These are phyloP conservation scores for Lactarius akahatsu DNA, from an alignment of 768 basidiomycete genomes.

Conservation along the genomic window DNA sequence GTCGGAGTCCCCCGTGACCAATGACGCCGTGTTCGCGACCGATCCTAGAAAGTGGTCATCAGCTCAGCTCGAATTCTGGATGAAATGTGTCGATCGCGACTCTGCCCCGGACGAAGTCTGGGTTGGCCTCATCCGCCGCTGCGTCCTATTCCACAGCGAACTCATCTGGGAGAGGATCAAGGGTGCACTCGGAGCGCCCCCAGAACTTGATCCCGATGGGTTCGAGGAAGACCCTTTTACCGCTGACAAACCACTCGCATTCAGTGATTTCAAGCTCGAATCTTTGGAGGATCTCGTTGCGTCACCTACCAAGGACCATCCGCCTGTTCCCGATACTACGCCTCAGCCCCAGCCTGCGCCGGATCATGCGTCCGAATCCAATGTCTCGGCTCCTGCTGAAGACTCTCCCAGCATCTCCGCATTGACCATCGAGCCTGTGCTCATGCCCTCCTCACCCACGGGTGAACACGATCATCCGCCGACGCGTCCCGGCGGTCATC, in stretches of 20 bases:
- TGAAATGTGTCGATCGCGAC: slow-evolving; percentile 62
- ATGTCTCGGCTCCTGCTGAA: slow-evolving; percentile 1
- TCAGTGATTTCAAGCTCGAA: slow-evolving; percentile 14
- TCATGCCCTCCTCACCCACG: slow-evolving; percentile 37
- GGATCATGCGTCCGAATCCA: slow-evolving; percentile 18
- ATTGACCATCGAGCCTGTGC: slow-evolving; percentile 54
- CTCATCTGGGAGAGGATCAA: slow-evolving; percentile 92
- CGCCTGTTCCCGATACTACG: background rate
- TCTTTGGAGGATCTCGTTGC: slow-evolving; percentile 12
- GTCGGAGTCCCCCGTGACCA: slow-evolving; percentile 30
- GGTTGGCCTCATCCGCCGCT: slow-evolving; percentile 70
- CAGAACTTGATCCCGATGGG: slow-evolving; percentile 71
- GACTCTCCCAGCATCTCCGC: slow-evolving; percentile 1
- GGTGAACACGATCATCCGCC: slow-evolving; percentile 30
- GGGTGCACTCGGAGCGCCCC: slow-evolving; percentile 82
- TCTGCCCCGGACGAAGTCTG: slow-evolving; percentile 68
- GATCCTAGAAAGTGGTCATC: slow-evolving; percentile 74
- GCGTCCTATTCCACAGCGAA: slow-evolving; percentile 74
- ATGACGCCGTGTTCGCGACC: slow-evolving; percentile 37
- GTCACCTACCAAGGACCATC: background rate
- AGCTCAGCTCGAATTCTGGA: slow-evolving; percentile 62
- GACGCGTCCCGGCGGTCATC: slow-evolving; percentile 43
- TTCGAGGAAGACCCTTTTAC: slow-evolving; percentile 30
- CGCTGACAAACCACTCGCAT: slow-evolving; percentile 5
- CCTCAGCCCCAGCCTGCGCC: slow-evolving; percentile 6